Conservation (phyloP, 2,329 filamentous ascomycete species). For the Sarocladium kiliense region DNA sequence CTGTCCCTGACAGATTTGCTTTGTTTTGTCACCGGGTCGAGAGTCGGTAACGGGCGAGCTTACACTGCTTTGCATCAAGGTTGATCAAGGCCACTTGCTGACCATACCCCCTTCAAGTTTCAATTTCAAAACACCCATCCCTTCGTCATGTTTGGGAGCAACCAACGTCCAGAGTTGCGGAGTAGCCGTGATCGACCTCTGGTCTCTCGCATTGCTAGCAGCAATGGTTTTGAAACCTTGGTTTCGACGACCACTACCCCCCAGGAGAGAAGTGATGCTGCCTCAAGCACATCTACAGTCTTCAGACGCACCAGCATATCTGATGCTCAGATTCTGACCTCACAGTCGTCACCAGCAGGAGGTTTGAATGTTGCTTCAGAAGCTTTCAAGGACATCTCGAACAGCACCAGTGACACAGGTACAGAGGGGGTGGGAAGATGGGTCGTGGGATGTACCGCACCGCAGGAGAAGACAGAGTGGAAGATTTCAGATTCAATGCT, state of each 20-base stretch:
- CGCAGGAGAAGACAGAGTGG: conserved; percentile 14
- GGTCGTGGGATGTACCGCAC: conserved; percentile 6
- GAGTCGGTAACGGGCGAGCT: neutral
- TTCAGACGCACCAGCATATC: neutral
- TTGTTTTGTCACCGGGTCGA: neutral
- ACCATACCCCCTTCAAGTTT: too few relatives aligned
- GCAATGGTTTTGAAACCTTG: neutral
- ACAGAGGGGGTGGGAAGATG: neutral
- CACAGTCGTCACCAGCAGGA: neutral
- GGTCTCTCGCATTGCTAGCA: neutral
- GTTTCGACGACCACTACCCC: neutral
- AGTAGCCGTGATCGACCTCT: neutral
- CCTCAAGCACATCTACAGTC: neutral
- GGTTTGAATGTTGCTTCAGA: neutral
- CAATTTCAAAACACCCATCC: neutral
- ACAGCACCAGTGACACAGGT: neutral
- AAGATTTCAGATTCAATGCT: conserved; percentile 20
- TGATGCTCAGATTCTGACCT: neutral
- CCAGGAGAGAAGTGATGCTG: too few relatives aligned
- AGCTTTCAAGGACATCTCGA: neutral
- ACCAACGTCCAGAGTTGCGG: neutral
- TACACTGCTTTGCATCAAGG: too few relatives aligned
- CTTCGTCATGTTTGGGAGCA: neutral
- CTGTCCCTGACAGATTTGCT: neutral
- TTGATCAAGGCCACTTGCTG: too few relatives aligned